Evolutionary conservation across 306 rosid species (phyloP).

Genomic region (Castanospermum australe): DNA sequence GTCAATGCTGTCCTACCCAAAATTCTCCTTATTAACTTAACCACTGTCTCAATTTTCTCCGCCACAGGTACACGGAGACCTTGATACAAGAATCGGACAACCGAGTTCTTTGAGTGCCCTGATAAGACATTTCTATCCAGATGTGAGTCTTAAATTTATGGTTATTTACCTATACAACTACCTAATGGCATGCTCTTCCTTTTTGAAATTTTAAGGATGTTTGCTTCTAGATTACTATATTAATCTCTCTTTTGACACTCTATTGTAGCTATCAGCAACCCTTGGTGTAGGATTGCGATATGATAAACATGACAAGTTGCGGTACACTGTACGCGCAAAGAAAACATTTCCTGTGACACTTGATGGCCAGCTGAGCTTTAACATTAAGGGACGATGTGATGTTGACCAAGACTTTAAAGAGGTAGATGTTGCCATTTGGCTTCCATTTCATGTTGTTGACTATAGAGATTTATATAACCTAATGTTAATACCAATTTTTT

Average conservation of each 20-base stretch:
- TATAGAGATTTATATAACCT: neutral
- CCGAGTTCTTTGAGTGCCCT: constrained; percentile 51
- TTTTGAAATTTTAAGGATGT: neutral
- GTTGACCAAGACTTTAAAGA: constrained; percentile 65
- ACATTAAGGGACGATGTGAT: constrained; percentile 68
- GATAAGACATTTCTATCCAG: constrained; percentile 62
- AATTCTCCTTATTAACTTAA: too few relatives aligned
- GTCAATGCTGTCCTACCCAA: neutral
- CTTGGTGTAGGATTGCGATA: constrained; percentile 69
- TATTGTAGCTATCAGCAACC: constrained; percentile 69
- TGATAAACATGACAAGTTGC: constrained; percentile 56
- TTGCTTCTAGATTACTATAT: neutral
- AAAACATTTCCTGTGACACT: constrained; percentile 66
- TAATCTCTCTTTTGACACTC: neutral
- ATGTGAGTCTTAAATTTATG: constrained; percentile 42
- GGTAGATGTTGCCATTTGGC: constrained; percentile 36
- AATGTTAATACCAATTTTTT: neutral
- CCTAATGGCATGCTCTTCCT: neutral
- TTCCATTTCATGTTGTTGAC: neutral
- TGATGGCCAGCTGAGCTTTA: constrained; percentile 53
- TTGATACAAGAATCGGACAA: constrained; percentile 70
- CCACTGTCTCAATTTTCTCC: too few relatives aligned
- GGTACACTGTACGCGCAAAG: constrained; percentile 64
- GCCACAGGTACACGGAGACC: constrained; percentile 75
- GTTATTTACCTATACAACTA: neutral